Evolutionary conservation across 202 grass and related monocot species (phyloP), one percentile per base, ranked within the genome.

Genomic region (Setaria italica): DNA sequence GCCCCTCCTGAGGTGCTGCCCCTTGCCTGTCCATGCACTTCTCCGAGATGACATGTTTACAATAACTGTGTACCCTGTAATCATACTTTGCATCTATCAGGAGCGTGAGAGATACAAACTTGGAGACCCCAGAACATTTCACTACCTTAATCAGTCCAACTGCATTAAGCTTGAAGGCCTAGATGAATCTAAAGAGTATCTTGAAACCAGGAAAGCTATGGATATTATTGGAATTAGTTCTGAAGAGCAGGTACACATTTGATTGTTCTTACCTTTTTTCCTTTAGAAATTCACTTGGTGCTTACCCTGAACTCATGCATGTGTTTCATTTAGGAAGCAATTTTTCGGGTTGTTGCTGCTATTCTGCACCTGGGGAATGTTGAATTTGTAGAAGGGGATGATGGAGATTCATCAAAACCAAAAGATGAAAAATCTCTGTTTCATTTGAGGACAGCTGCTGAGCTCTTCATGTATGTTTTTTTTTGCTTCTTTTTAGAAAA

Each of bases 181-280:
- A 58, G 94, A 99, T 96, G 97, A 99, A 88, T 86, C 92, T 30
- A 94, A 97, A 84, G 97, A 97, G 79, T 99, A 97, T 62, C 89
- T 94, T 68, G 97, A 99, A 91, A 99, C 97, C 58, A 96, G 92
- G 89, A 94, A 92, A 70, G 97, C 97, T 88, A 99, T 99, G 97
- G 94, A 99, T 74, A 88, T 94, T 83, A 89, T 94, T 9, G 97
- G 97, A 80, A 97, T 99, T 71, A 97, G 81, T 80, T 74, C 57
- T 79, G 80, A 94, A 81, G 97, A 99, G 76, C 97, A 99, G 94
- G 97, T 99, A 85, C 6, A 19, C 49, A 66, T 74, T 65, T 87
- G 53, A 51, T 87, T 57, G 58, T 65, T 70, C 6, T 30, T 77
- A 30, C 62, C 42, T 34, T 74, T 77, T 74, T 80, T 45, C 45